Percentiles rank a stretch among this genome's conserved stretches.
Evolutionary conservation across 2,329 filamentous ascomycete genomes (phyloP).

Genomic region (Chrysoporthe puriensis): DNA sequence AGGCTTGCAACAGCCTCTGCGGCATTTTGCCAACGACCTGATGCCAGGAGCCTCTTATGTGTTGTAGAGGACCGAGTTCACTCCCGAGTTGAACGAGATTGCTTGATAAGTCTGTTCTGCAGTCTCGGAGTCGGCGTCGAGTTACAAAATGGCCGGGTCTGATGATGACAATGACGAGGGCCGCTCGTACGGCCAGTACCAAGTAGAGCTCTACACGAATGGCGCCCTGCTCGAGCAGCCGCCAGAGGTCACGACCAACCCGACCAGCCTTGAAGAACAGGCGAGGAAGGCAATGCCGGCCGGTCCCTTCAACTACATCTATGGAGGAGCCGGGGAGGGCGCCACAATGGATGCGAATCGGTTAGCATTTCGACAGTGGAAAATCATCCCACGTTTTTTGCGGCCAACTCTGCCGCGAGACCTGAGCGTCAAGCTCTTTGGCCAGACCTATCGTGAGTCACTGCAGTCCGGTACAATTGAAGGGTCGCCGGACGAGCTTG

Average conservation of each 20-base stretch:
- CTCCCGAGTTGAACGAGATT: neutral
- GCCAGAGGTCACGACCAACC: constrained; percentile 61
- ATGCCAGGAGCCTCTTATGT: neutral
- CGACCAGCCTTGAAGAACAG: constrained; percentile 58
- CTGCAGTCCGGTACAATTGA: neutral
- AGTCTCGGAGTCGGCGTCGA: neutral
- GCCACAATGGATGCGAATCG: constrained; percentile 64
- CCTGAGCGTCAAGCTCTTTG: constrained; percentile 57
- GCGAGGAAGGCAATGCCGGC: constrained; percentile 52
- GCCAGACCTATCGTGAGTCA: constrained; percentile 46
- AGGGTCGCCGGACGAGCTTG: neutral
- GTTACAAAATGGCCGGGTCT: constrained; percentile 19
- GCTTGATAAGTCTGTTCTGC: neutral
- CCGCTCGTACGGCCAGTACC: constrained; percentile 35
- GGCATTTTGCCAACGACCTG: neutral
- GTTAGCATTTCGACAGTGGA: constrained; percentile 57
- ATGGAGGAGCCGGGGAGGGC: constrained; percentile 64
- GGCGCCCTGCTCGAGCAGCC: constrained; percentile 52
- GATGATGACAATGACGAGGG: constrained; percentile 17
- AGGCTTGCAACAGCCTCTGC: neutral
- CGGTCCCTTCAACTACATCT: constrained; percentile 61
- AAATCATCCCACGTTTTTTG: constrained; percentile 58
- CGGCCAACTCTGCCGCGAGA: constrained; percentile 48
- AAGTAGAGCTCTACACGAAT: constrained; percentile 50
- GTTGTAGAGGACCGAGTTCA: too few species aligned